Base-by-base conservation (phyloP, 139 green algal species). In the Pseudopediastrum boryanum region DNA sequence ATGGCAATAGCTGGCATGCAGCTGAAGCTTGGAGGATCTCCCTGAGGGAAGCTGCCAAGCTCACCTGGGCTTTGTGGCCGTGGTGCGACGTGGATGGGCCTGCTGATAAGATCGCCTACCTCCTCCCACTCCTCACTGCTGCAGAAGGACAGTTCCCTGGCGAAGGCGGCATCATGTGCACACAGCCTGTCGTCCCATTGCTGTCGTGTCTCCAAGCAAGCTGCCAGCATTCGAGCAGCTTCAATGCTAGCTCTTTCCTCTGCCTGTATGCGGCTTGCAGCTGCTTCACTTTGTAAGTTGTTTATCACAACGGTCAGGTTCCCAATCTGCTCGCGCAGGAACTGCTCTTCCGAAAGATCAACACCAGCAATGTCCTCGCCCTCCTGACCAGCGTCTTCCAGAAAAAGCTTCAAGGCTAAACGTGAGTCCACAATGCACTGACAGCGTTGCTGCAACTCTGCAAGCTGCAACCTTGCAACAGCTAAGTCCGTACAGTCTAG, bases 41-140 rank as follows among this genome's bases (percentile, higher is more conserved):
- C n/a, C n/a, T n/a, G n/a, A n/a, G n/a, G n/a, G n/a, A n/a, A n/a
- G n/a, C n/a, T n/a, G n/a, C n/a, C n/a, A 23, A 12, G 1, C n/a
- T 4, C n/a, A 64, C 46, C 69, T 46, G 69, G 69, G 46, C 48
- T 64, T 9, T 23, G 21, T 48, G 69, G 69, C 46, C 46, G 46
- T 3, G 46, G 46, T 35, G 35, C 25, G 25, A 67, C 21, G 3
- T 69, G 23, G 31, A 78, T 36, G 2, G 71, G 71, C 5, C 33
- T 4, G 6, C 46, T 35, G 25, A 78, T 36, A 25, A 43, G 1
- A 25, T 44, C 23, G 23, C 71, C 71, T 29, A 36, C 12, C 52
- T 69, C 71, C 71, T 78, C 71, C 71, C 71, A 78, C 29, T 68
- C 52, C 31, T 78, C 71, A 29, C 52, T 56, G 52, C 13, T 39